Evolutionary conservation across 2,329 filamentous ascomycete species (phyloP).

Genomic region (Colletotrichum lini): DNA sequence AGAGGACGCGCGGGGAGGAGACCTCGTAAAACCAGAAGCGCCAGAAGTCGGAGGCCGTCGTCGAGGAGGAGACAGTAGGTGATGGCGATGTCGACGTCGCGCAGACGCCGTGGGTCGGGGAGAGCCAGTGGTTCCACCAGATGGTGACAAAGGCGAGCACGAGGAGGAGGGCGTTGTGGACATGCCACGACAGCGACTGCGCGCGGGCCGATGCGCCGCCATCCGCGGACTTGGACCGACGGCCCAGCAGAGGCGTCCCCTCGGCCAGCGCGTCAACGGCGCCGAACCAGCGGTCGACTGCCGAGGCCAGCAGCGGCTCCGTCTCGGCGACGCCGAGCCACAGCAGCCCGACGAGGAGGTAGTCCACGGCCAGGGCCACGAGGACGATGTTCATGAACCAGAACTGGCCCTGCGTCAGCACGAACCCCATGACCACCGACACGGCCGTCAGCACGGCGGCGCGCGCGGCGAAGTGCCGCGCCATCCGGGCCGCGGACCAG

Average conservation of each 20-base stretch:
- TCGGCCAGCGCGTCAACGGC: slow-evolving; percentile 42
- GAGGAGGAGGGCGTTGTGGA: slow-evolving; percentile 56
- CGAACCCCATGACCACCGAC: slow-evolving; percentile 50
- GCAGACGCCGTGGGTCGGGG: slow-evolving; percentile 57
- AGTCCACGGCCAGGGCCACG: slow-evolving; percentile 61
- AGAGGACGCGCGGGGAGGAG: slow-evolving; percentile 49
- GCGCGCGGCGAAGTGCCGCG: slow-evolving; percentile 56
- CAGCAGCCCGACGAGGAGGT: slow-evolving; percentile 59
- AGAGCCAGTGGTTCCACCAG: slow-evolving; percentile 64
- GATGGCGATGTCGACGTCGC: slow-evolving; percentile 4
- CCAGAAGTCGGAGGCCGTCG: slow-evolving; percentile 46
- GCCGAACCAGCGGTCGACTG: slow-evolving; percentile 44
- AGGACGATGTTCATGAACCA: slow-evolving; percentile 62
- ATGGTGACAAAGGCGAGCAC: slow-evolving; percentile 55
- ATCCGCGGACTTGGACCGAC: slow-evolving; percentile 12
- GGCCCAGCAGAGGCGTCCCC: slow-evolving; percentile 51
- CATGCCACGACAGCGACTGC: slow-evolving; percentile 55
- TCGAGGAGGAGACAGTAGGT: slow-evolving; percentile 18
- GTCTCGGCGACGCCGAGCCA: slow-evolving; percentile 56
- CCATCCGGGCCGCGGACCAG: slow-evolving; percentile 54
- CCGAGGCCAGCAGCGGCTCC: slow-evolving; percentile 51
- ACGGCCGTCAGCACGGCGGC: slow-evolving; percentile 54
- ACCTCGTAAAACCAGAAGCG: slow-evolving; percentile 60
- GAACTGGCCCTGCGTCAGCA: slow-evolving; percentile 50
- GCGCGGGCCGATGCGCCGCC: slow-evolving; percentile 29